Evolutionary conservation across 352 stramenopile species (phyloP).

Genomic region (Saprolegnia diclina): DNA sequence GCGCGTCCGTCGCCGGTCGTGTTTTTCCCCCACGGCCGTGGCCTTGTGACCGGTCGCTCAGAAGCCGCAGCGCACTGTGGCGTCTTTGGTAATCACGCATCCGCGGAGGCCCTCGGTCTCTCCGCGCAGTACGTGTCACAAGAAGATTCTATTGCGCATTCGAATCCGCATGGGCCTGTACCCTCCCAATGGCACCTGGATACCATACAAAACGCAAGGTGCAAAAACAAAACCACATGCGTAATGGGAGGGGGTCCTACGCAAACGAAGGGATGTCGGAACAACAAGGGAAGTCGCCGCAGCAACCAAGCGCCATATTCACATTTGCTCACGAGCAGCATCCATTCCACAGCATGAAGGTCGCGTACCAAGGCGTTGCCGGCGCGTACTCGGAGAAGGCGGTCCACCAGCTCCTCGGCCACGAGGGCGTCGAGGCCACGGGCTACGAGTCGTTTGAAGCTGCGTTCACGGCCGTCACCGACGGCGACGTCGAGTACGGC

Average conservation of each 20-base stretch:
- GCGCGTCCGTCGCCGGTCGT: background rate
- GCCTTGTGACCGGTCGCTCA: background rate
- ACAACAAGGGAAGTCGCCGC: background rate
- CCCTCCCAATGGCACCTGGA: background rate
- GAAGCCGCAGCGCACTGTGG: too few species aligned
- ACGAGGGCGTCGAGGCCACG: constrained; percentile 41
- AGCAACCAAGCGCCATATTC: background rate
- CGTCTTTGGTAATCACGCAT: too few species aligned
- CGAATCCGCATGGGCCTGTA: background rate
- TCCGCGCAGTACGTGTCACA: constrained; percentile 1
- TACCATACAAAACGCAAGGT: background rate
- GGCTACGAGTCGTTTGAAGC: constrained; percentile 50
- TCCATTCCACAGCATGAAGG: constrained; percentile 43
- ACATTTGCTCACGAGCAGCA: constrained; percentile 24
- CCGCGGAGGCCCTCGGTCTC: background rate
- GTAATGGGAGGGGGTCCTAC: background rate
- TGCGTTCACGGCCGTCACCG: constrained; percentile 50
- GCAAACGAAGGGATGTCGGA: constrained; percentile 3
- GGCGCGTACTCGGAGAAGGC: constrained; percentile 97
- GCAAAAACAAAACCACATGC: background rate
- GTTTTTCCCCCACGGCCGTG: background rate
- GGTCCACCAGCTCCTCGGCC: constrained; percentile 88
- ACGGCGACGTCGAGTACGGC: constrained; percentile 88
- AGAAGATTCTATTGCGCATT: constrained; percentile 3
- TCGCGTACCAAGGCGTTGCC: constrained; percentile 94